These are phyloP conservation scores for Globisporangium mamillatum DNA, from an alignment of 352 stramenopile species.

Conservation along the genomic window DNA sequence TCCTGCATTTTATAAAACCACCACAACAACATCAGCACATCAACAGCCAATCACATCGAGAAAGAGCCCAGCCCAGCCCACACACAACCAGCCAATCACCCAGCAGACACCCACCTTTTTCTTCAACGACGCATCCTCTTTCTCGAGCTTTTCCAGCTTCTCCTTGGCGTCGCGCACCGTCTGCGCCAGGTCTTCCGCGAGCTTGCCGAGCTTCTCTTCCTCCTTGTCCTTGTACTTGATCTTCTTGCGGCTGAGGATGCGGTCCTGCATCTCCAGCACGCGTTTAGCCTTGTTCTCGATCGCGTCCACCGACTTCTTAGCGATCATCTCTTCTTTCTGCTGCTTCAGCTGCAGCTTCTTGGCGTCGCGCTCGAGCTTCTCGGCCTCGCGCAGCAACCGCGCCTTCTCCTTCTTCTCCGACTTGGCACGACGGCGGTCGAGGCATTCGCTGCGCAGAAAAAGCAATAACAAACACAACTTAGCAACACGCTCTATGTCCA, in stretches of 20 bases:
- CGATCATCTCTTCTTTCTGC: constrained; percentile 68
- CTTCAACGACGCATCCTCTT: constrained; percentile 70
- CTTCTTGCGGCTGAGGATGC: constrained; percentile 84
- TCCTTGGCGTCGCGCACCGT: constrained; percentile 76
- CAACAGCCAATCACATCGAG: neutral
- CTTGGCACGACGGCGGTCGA: constrained; percentile 75
- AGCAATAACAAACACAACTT: neutral
- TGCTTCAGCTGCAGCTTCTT: constrained; percentile 58
- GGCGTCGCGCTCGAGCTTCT: constrained; percentile 77
- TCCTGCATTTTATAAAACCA: constrained; percentile 28
- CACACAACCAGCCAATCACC: neutral
- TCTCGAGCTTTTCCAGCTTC: constrained; percentile 84
- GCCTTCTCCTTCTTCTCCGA: constrained; percentile 77
- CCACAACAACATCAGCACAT: neutral
- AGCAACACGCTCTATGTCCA: neutral
- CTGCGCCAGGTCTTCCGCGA: constrained; percentile 77
- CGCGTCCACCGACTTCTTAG: constrained; percentile 73
- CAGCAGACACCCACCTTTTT: constrained; percentile 40
- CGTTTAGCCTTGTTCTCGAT: constrained; percentile 84
- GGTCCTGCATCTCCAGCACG: constrained; percentile 86
- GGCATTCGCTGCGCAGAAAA: constrained; percentile 46
- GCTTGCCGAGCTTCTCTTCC: constrained; percentile 78
- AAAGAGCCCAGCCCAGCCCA: neutral
- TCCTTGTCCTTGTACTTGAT: constrained; percentile 90
- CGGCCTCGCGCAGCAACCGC: constrained; percentile 72